Evolutionary conservation across 805 yeast species (phyloP), one percentile per base, ranked within the genome.

Genomic region (Ogataea dorogensis): DNA sequence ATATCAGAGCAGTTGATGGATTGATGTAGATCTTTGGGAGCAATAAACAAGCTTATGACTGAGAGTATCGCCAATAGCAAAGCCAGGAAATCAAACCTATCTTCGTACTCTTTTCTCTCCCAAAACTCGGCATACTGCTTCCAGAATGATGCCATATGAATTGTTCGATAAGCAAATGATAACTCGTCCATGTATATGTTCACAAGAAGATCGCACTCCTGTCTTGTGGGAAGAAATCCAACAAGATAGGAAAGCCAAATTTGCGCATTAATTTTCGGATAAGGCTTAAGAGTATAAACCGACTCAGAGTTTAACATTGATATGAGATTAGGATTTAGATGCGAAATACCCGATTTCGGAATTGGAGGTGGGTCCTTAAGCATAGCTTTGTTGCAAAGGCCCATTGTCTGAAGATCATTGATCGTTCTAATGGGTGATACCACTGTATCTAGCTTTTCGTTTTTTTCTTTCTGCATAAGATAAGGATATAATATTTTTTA

Each of bases 171-270:
- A 3, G 26, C 33, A 43, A 42, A 43, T 2, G 45, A 31, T 7
- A 40, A 33, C 5, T 40, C 40, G 10, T 28, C 17, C 4, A 41
- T 17, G 24, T 43, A 43, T 4, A 31, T 24, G 10, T 16, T 17
- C 17, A 43, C 43, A 21, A 43, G 23, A 22, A 40, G n/a, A 12
- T 37, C 40, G 27, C 45, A 40, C 20, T 43, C 43, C 10, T 19
- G 10, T 25, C 16, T 29, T 7, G 13, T 22, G 5, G 47, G 47
- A 13, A 43, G 29, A 15, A 43, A 29, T 12, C 23, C 11, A 6
- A 34, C 12, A n/a, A 43, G 27, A 19, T 28, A 30, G 11, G 19
- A 21, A 10, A 17, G 13, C 44, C 44, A 40, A 17, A 9, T 11
- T 17, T 28, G 23, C n/a, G 12, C 4, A 28, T 12, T n/a, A 3